A percentile compares a stretch with the other conserved stretches of the same genome.
phyloP scores from a whole-genome alignment of 441 rosid genomes.

The Erodium texanum region DNA sequence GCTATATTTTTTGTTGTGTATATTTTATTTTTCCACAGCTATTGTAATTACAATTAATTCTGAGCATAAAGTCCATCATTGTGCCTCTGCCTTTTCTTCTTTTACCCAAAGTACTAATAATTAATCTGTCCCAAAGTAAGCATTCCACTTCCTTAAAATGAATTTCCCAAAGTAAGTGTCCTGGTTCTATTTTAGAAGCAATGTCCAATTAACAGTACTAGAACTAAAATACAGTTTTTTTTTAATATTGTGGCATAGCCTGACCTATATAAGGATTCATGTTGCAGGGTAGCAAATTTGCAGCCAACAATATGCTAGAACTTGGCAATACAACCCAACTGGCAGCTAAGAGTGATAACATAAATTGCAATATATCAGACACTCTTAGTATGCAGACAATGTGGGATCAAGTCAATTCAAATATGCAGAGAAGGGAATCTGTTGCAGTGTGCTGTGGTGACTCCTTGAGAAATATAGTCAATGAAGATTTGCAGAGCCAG shows the following conservation, averaged over 20 bases:
- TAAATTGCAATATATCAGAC: constrained; percentile 19
- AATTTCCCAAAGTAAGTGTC: no score
- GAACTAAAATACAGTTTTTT: no score
- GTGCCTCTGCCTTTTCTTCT: no score
- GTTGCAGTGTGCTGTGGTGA: constrained; percentile 24
- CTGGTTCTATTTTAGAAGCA: no score
- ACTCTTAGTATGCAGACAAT: constrained; percentile 32
- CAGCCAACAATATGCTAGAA: constrained; percentile 30
- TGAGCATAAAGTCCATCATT: not conserved
- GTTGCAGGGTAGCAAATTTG: constrained; percentile 38
- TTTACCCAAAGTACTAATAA: no score
- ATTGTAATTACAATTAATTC: not conserved
- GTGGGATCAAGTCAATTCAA: constrained; percentile 29
- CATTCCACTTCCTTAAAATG: no score
- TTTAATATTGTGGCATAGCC: not conserved
- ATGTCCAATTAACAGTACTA: not conserved
- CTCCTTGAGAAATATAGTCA: constrained; percentile 27
- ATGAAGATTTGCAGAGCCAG: constrained; percentile 60
- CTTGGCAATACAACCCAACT: constrained; percentile 28
- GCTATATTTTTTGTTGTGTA: not conserved
- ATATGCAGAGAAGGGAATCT: constrained; percentile 25
- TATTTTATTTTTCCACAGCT: not conserved
- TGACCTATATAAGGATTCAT: constrained; percentile 18
- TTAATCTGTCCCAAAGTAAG: no score
- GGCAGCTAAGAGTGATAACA: constrained; percentile 23